Evolutionary conservation across 257 asterid species (phyloP), one percentile per base, ranked within the genome.

Genomic region (Gentiana macrophylla): DNA sequence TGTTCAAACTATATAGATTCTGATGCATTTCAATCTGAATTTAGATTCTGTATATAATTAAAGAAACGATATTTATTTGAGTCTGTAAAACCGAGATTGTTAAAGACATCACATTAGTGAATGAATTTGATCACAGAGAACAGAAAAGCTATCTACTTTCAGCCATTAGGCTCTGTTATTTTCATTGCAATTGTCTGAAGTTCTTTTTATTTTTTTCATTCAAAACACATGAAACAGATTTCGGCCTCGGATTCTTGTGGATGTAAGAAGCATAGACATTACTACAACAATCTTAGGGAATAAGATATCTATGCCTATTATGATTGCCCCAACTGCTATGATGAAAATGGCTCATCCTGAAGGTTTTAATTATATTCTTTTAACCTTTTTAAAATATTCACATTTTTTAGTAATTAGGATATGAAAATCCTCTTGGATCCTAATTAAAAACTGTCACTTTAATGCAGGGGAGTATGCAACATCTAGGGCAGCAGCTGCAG

Each of bases 281-380:
- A 61, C 64, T 56, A 73, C 94, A 33, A 70, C 79, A 10, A 62
- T 83, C 35, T 74, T 83, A 70, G 95, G 89, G 34, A 73, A 65
- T 75, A 83, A 79, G 63, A 69, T 83, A 61, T 83, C 97, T 38
- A 85, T 86, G 89, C 97, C 95, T 1, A 81, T 89, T 72, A 89
- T 89, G 97, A 73, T 89, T 67, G 95, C 97, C 66, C 97, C 97
- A 1, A 85, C 94, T 4, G 94, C 92, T 37, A 83, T 89, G 94
- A 91, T 83, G 77, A 85, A 83, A 79, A 85, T 85, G 95, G 95
- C 97, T 50, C 94, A 85, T 57, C 94, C 92, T 61, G 84, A 86
- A 71, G 95, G 97, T 88, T 72, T 15, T 15, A 15, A 15, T 15
- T 15, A 15, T 15, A 15, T 15, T 15, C 24, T 15, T 15, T 15